These are phyloP conservation scores for Phytophthora aleatoria DNA, from an alignment of 352 stramenopile genomes.

Conservation along the genomic window DNA sequence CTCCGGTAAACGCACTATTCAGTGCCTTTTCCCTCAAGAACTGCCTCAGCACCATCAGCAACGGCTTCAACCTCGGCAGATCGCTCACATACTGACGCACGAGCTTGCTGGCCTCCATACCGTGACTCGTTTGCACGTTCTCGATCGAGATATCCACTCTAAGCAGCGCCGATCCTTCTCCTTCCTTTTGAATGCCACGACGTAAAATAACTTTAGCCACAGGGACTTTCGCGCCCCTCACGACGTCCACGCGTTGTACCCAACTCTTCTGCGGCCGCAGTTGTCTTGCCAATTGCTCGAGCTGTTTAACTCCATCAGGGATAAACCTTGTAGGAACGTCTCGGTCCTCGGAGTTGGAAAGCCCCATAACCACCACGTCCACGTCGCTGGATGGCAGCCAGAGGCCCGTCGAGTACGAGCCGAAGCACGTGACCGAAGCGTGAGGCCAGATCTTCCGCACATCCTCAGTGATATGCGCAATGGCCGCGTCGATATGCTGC, in stretches of 20 bases:
- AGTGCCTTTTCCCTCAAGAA: conserved; percentile 88
- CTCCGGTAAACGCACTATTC: conserved; percentile 90
- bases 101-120: conserved; percentile 85
- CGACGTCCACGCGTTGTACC: conserved; percentile 81
- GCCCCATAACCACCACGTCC: conserved; percentile 85
- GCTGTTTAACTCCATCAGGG: conserved; percentile 46
- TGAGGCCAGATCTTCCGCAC: conserved; percentile 81
- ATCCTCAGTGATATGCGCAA: conserved; percentile 64
- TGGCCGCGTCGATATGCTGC: conserved; percentile 70
- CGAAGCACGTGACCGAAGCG: conserved; percentile 75
- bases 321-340: conserved; percentile 59
- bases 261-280: conserved; percentile 62
- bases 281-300: conserved; percentile 59
- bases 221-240: conserved; percentile 84
- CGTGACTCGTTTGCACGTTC: conserved; percentile 76
- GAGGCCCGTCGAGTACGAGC: conserved; percentile 86
- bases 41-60: conserved; percentile 88
- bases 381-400: conserved; percentile 90
- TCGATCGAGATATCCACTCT: conserved; percentile 91
- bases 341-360: conserved; percentile 44
- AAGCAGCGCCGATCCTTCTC: conserved; percentile 31
- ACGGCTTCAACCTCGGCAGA: conserved; percentile 71
- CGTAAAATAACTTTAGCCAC: conserved; percentile 84
- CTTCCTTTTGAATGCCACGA: conserved; percentile 37
- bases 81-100: conserved; percentile 75